A percentile compares a stretch with the other conserved stretches of the same genome.
Conservation (phyloP, 805 yeast genomes). For the Yamadazyma ubonensis region DNA sequence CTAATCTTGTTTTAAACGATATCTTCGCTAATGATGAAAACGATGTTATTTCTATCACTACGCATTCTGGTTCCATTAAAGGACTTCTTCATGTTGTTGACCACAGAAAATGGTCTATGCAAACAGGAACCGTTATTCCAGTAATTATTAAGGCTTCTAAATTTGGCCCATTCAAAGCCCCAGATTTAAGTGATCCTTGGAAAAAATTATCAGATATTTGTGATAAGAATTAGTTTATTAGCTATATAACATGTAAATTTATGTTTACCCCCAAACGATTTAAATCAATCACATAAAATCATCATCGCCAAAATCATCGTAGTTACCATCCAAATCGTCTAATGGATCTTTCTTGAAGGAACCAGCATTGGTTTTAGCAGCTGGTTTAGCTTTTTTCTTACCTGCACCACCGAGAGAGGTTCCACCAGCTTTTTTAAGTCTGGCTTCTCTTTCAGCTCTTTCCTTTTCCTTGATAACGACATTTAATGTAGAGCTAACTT, state of each 20-base stretch:
- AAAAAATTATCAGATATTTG: conserved; percentile 15
- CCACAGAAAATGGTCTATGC: conserved; percentile 24
- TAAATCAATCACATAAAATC: conserved; percentile 66
- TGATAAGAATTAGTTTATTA: conserved; percentile 4
- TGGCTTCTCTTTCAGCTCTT: conserved; percentile 84
- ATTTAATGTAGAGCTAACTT: conserved; percentile 79
- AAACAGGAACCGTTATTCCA: conserved; percentile 31
- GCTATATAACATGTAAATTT: background rate
- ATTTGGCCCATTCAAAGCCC: conserved; percentile 9
- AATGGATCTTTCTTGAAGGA: conserved; percentile 63
- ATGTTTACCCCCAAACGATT: background rate
- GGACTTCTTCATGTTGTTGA: conserved; percentile 24
- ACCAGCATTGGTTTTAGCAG: conserved; percentile 58
- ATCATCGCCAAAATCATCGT: conserved; percentile 70
- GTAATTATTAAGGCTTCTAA: conserved; percentile 21
- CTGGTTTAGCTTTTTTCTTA: conserved; percentile 87
- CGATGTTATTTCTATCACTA: conserved; percentile 24
- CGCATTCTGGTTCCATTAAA: conserved; percentile 30
- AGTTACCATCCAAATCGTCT: conserved; percentile 54
- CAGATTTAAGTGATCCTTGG: conserved; percentile 15
- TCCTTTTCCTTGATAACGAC: conserved; percentile 82
- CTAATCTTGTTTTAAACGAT: conserved; percentile 25
- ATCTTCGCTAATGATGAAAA: conserved; percentile 23
- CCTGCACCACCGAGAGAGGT: conserved; percentile 92
- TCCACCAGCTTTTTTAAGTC: conserved; percentile 79